A percentile compares a stretch with the other conserved stretches of the same genome.
These are phyloP conservation scores for Trichoderma sp. DNA, from an alignment of 2,329 filamentous ascomycete genomes.

Conservation along the genomic window DNA sequence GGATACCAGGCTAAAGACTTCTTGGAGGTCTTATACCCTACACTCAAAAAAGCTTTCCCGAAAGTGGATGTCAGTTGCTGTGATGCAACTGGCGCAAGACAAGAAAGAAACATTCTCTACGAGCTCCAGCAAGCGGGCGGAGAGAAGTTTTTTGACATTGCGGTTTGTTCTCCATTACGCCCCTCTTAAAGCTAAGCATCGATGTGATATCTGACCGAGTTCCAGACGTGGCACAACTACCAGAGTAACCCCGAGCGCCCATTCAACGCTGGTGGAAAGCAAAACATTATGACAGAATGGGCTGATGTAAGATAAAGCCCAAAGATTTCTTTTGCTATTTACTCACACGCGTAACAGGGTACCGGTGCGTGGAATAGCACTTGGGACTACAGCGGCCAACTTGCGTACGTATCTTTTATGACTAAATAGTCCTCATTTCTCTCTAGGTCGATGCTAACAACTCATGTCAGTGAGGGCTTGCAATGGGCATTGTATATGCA, in stretches of 20 bases:
- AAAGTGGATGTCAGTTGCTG: slow-evolving; percentile 14
- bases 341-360: background rate
- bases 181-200: background rate
- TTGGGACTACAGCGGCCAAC: slow-evolving; percentile 13
- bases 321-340: background rate
- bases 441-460: background rate
- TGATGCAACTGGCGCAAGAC: slow-evolving; percentile 8
- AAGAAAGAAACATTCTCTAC: slow-evolving; percentile 15
- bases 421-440: background rate
- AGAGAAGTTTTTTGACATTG: slow-evolving; percentile 7
- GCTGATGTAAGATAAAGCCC: background rate
- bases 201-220: background rate
- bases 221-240: slow-evolving; percentile 13
- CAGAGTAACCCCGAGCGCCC: slow-evolving; percentile 14
- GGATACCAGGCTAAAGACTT: slow-evolving; percentile 15
- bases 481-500: slow-evolving; percentile 15
- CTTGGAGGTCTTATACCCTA: slow-evolving; percentile 7
- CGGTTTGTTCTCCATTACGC: background rate
- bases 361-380: slow-evolving; percentile 12
- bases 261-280: slow-evolving; percentile 9
- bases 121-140: slow-evolving; percentile 10
- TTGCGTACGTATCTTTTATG: background rate
- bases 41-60: slow-evolving; percentile 9
- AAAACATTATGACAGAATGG: slow-evolving; percentile 8
- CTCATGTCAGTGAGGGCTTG: background rate